A percentile compares a stretch with the other conserved stretches of the same genome.
Conservation (phyloP, 306 rosid species). For the Trichosanthes truncata region DNA sequence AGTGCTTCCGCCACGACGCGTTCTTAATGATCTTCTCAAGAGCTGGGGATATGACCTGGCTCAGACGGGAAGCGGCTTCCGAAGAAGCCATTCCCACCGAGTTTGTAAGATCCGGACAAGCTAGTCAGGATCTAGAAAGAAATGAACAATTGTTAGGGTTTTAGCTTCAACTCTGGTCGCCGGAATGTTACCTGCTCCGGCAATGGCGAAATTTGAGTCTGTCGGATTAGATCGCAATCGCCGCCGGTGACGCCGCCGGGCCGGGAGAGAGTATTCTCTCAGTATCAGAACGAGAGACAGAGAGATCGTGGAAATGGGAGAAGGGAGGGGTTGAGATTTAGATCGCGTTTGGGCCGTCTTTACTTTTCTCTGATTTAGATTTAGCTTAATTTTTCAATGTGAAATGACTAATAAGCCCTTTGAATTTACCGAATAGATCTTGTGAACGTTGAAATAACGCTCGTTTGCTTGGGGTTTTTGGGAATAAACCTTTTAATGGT, state of each 20-base stretch:
- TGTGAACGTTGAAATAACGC: background rate
- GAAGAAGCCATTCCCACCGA: conserved; percentile 97
- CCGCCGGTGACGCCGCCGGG: background rate
- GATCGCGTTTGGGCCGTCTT: conserved; percentile 10
- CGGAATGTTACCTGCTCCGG: background rate
- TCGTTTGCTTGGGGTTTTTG: background rate
- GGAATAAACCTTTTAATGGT: background rate
- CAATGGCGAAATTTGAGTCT: background rate
- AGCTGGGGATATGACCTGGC: conserved; percentile 72
- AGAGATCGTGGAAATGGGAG: background rate
- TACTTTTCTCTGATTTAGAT: background rate
- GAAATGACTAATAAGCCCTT: background rate
- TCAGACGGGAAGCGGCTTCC: conserved; percentile 99
- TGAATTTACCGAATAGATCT: background rate
- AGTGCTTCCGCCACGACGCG: conserved; percentile 95
- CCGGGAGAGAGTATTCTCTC: background rate
- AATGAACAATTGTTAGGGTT: conserved; percentile 19
- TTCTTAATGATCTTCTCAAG: conserved; percentile 80
- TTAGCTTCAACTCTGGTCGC: conserved; percentile 13
- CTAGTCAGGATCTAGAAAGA: conserved; percentile 27
- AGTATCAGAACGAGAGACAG: background rate
- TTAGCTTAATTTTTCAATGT: background rate
- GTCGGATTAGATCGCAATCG: background rate
- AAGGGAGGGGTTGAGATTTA: conserved; percentile 8
- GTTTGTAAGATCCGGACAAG: conserved; percentile 30